Evolutionary conservation across 805 yeast species (phyloP).

Genomic region (Starmera dryadoides): DNA sequence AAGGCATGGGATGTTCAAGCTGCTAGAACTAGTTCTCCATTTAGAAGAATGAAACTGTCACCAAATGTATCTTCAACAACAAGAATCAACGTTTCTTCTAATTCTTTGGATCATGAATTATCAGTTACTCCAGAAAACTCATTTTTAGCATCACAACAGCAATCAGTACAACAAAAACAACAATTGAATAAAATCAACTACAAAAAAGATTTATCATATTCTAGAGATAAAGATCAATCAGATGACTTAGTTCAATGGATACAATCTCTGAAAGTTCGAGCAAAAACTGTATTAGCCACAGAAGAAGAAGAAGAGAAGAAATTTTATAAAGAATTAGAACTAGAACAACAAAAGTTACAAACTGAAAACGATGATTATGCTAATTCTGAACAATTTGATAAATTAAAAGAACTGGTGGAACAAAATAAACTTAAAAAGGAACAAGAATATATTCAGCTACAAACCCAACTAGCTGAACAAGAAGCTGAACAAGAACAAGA

Average conservation of each 20-base stretch:
- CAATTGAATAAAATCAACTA: too few relatives aligned
- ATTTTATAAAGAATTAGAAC: slow-evolving; percentile 27
- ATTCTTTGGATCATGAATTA: too few relatives aligned
- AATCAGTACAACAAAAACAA: background rate
- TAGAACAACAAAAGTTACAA: slow-evolving; percentile 20
- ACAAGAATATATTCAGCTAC: too few relatives aligned
- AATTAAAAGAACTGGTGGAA: slow-evolving; percentile 12
- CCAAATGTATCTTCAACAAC: too few relatives aligned
- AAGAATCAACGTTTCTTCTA: too few relatives aligned
- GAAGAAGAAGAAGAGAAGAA: slow-evolving; percentile 28
- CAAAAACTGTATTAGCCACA: slow-evolving; percentile 21
- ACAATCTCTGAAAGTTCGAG: slow-evolving; percentile 24
- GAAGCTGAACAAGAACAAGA: slow-evolving; percentile 1
- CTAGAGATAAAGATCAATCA: slow-evolving; percentile 1
- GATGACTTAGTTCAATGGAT: slow-evolving; percentile 27
- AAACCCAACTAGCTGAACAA: slow-evolving; percentile 13
- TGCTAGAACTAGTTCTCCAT: slow-evolving; percentile 12
- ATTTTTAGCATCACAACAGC: background rate
- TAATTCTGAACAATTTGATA: slow-evolving; percentile 16
- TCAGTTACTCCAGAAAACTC: too few relatives aligned
- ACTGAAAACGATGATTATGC: slow-evolving; percentile 12
- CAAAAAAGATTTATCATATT: background rate
- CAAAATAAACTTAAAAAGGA: background rate
- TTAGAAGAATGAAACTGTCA: slow-evolving; percentile 11
- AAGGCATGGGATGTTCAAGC: slow-evolving; percentile 18